phyloP scores from a whole-genome alignment of 768 basidiomycete species.

The Hirschioporus abietinus region DNA sequence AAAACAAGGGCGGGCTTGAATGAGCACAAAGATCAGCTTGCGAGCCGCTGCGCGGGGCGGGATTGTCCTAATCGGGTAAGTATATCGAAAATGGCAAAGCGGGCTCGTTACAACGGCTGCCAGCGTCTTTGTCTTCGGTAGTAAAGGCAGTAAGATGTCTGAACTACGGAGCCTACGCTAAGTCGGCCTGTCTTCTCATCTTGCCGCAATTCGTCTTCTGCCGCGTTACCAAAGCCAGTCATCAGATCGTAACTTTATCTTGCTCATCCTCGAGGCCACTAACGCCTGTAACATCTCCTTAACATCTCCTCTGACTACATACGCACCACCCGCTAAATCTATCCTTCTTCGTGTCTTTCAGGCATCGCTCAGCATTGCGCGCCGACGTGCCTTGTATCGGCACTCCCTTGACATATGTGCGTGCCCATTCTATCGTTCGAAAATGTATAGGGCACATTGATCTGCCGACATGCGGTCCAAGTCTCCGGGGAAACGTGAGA shows the following conservation, averaged over 20 bases:
- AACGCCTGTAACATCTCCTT: neutral
- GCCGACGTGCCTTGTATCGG: neutral
- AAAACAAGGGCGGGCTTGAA: slow-evolving; percentile 1
- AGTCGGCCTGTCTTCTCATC: neutral
- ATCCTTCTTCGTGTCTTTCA: neutral
- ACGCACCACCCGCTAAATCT: neutral
- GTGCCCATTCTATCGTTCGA: neutral
- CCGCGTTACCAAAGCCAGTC: neutral
- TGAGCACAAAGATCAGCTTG: neutral
- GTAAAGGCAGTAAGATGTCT: neutral
- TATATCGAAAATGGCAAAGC: neutral
- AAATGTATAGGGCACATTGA: neutral
- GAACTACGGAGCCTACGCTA: neutral
- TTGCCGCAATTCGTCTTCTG: neutral
- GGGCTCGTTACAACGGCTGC: neutral
- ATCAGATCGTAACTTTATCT: slow-evolving; percentile 1
- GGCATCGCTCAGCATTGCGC: neutral
- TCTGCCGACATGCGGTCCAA: slow-evolving; percentile 1
- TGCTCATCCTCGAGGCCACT: neutral
- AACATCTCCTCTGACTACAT: neutral
- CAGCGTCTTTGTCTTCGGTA: neutral
- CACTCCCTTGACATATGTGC: neutral
- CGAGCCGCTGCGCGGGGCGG: slow-evolving; percentile 1
- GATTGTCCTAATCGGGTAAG: neutral
- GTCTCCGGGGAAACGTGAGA: neutral